These are phyloP conservation scores for Candida pini DNA, from an alignment of 805 yeast genomes.

Conservation along the genomic window DNA sequence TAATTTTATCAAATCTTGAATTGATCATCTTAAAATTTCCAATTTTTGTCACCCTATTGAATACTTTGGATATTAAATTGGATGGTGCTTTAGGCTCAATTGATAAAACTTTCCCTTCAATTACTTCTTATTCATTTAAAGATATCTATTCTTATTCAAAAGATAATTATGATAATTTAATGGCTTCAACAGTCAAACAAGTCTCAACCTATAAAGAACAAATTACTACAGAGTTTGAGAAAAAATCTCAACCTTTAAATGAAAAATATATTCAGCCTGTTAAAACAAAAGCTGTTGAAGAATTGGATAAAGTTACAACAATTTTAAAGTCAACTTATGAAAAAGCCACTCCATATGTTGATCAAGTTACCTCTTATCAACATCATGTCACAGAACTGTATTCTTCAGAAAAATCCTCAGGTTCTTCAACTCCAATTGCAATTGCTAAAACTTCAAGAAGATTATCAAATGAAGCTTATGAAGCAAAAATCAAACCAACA, in stretches of 20 bases:
- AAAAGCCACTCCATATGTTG: slow-evolving; percentile 25
- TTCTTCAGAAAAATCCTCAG: slow-evolving; percentile 23
- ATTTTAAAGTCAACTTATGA: slow-evolving; percentile 23
- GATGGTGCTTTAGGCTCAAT: slow-evolving; percentile 19
- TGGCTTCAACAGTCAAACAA: slow-evolving; percentile 7
- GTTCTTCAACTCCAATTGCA: slow-evolving; percentile 26
- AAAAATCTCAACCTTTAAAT: slow-evolving; percentile 24
- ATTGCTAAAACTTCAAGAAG: slow-evolving; percentile 33
- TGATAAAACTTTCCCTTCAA: slow-evolving; percentile 27
- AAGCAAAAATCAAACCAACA: slow-evolving; percentile 20
- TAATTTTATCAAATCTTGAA: slow-evolving; percentile 6
- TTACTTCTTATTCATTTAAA: slow-evolving; percentile 20
- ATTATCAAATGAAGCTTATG: slow-evolving; percentile 31
- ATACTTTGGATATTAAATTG: slow-evolving; percentile 19
- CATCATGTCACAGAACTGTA: slow-evolving; percentile 29
- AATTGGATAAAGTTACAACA: slow-evolving; percentile 22
- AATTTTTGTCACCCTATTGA: slow-evolving; percentile 14
- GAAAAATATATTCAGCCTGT: slow-evolving; percentile 28
- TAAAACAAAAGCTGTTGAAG: slow-evolving; percentile 14
- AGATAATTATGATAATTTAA: slow-evolving; percentile 7
- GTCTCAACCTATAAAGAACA: slow-evolving; percentile 10
- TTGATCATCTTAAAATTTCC: slow-evolving; percentile 15
- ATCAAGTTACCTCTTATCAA: slow-evolving; percentile 23
- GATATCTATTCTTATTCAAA: slow-evolving; percentile 8
- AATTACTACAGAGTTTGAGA: slow-evolving; percentile 5